Conservation (phyloP, 2,329 filamentous ascomycete species). For the Onygenales sp. region DNA sequence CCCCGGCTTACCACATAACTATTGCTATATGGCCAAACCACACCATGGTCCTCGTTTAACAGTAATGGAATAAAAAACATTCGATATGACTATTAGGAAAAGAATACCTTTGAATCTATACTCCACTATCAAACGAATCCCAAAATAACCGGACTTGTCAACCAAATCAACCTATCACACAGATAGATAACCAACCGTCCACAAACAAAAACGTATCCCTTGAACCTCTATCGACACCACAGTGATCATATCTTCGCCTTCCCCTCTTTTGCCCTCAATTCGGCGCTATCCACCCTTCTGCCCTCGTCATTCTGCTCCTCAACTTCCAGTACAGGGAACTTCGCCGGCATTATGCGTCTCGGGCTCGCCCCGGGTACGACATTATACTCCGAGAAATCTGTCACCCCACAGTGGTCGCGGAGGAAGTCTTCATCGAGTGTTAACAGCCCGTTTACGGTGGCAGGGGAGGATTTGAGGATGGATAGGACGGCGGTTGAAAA, state of each 20-base stretch:
- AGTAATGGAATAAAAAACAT: background rate
- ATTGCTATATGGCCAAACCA: too few relatives aligned
- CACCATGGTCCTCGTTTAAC: too few relatives aligned
- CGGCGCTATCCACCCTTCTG: constrained; percentile 56
- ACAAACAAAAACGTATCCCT: background rate
- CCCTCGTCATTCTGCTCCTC: constrained; percentile 75
- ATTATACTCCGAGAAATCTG: constrained; percentile 64
- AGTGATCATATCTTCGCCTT: constrained; percentile 16
- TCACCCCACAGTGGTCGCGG: constrained; percentile 51
- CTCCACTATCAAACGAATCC: too few relatives aligned
- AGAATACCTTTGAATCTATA: too few relatives aligned
- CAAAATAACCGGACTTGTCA: too few relatives aligned
- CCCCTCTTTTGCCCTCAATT: constrained; percentile 11
- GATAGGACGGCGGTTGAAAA: constrained; percentile 72
- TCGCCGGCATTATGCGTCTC: constrained; percentile 66
- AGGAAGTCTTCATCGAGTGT: constrained; percentile 76
- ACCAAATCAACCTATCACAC: too few relatives aligned
- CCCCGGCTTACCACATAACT: too few relatives aligned
- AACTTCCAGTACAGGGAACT: constrained; percentile 61
- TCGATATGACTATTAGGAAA: background rate
- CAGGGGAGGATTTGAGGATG: constrained; percentile 53
- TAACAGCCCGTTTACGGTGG: constrained; percentile 59
- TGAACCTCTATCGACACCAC: background rate
- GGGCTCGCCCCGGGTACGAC: constrained; percentile 56
- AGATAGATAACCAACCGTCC: too few relatives aligned